phyloP scores from a whole-genome alignment of 371 early-diverging fungal genomes.

The Neoconidiobolus thromboides region DNA sequence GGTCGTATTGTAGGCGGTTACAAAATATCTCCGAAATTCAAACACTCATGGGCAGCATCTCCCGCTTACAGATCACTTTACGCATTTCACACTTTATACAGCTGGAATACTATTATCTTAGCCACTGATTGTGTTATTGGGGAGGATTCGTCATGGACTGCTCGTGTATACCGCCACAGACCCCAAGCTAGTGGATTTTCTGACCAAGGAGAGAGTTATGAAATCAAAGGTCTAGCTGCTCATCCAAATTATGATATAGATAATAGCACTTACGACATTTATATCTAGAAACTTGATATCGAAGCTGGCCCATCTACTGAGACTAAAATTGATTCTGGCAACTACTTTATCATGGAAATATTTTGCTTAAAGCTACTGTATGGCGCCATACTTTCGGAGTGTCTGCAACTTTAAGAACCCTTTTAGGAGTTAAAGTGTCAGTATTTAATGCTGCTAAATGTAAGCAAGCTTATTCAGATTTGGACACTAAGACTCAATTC shows the following conservation, averaged over 20 bases:
- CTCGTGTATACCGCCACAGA: not conserved
- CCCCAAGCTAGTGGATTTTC: not conserved
- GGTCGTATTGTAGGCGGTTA: not conserved
- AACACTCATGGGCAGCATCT: not conserved
- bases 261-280: not conserved
- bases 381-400: not conserved
- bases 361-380: not conserved
- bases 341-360: not conserved
- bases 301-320: not conserved
- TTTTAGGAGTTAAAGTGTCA: not conserved
- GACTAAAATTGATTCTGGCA: not conserved
- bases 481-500: not conserved
- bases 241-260: conserved; percentile 1
- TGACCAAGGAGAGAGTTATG: not conserved
- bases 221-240: not conserved
- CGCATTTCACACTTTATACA: conserved; percentile 1
- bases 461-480: not conserved
- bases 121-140: conserved; percentile 1
- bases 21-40: not conserved
- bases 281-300: not conserved
- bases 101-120: not conserved
- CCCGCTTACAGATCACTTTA: not conserved
- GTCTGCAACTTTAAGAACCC: not conserved
- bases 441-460: not conserved
- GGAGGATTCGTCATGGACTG: not conserved